A percentile compares a stretch with the other conserved stretches of the same genome.
Conservation (phyloP, 371 early-diverging fungal genomes). For the Umbelopsis sp. region DNA sequence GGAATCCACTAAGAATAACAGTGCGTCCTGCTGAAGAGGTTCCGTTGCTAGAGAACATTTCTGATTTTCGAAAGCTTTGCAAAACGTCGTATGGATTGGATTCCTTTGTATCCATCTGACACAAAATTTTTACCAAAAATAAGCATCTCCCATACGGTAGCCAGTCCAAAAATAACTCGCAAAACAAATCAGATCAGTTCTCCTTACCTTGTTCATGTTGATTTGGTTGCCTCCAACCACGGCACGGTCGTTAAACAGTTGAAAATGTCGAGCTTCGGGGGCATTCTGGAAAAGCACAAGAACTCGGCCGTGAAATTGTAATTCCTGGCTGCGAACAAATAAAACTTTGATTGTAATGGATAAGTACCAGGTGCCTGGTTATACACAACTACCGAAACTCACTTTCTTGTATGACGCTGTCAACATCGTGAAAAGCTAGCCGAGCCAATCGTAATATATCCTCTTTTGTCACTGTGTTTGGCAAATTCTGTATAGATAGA, state of each 20-base stretch:
- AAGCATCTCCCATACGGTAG: neutral
- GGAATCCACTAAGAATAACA: slow-evolving; percentile 41
- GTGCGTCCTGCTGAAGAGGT: slow-evolving; percentile 44
- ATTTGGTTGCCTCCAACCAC: slow-evolving; percentile 43
- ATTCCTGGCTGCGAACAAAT: slow-evolving; percentile 39
- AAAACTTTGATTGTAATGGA: slow-evolving; percentile 27
- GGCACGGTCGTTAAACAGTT: slow-evolving; percentile 40
- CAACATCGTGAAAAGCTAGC: slow-evolving; percentile 44
- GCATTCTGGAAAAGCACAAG: slow-evolving; percentile 34
- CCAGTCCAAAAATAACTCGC: slow-evolving; percentile 3
- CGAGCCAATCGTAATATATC: slow-evolving; percentile 50
- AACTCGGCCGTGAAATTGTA: slow-evolving; percentile 42
- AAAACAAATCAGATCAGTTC: neutral
- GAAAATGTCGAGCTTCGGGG: slow-evolving; percentile 34
- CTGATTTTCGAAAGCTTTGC: slow-evolving; percentile 30
- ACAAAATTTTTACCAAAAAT: slow-evolving; percentile 27
- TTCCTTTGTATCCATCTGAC: slow-evolving; percentile 12
- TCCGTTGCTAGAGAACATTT: slow-evolving; percentile 37
- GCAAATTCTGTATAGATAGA: slow-evolving; percentile 38
- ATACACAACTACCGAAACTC: neutral
- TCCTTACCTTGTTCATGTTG: slow-evolving; percentile 37
- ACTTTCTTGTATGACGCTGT: slow-evolving; percentile 38
- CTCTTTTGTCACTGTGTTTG: slow-evolving; percentile 43
- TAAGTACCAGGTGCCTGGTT: neutral
- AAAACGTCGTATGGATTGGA: slow-evolving; percentile 16